Percentiles rank a stretch among this genome's conserved stretches.
Conservation (phyloP, 2,329 filamentous ascomycete species). For the Aplosporella prunicola region DNA sequence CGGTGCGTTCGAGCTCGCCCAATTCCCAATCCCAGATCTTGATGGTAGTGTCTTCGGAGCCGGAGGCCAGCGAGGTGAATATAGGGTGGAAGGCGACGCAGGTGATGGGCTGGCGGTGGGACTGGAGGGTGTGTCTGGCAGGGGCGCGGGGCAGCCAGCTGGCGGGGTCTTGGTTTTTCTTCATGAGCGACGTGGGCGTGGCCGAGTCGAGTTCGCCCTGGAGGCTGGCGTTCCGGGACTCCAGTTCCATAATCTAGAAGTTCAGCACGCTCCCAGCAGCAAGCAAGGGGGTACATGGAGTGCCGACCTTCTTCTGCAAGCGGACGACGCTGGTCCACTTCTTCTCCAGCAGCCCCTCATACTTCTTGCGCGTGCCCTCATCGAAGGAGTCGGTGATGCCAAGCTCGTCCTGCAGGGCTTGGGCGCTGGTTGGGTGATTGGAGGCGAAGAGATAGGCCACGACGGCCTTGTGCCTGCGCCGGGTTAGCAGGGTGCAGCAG, state of each 20-base stretch:
- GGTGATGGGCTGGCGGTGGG: constrained; percentile 70
- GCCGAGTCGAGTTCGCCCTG: constrained; percentile 79
- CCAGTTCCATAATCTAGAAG: constrained; percentile 80
- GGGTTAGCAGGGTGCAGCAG: constrained; percentile 10
- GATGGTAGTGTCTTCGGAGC: constrained; percentile 85
- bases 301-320: constrained; percentile 79
- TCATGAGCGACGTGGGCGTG: constrained; percentile 67
- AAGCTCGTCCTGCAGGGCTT: constrained; percentile 68
- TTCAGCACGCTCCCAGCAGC: background rate
- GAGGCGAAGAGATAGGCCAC: constrained; percentile 76
- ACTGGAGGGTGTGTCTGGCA: constrained; percentile 71
- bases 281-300: background rate
- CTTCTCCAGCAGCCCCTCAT: constrained; percentile 88
- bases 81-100: constrained; percentile 88
- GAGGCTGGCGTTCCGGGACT: constrained; percentile 60
- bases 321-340: constrained; percentile 97
- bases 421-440: constrained; percentile 59
- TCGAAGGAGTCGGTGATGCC: constrained; percentile 66
- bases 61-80: constrained; percentile 82
- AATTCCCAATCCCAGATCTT: constrained; percentile 98
- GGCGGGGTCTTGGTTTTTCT: constrained; percentile 71
- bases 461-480: constrained; percentile 75
- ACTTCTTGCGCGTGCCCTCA: constrained; percentile 77
- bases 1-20: constrained; percentile 78
- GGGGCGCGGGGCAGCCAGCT: constrained; percentile 81